Base-by-base conservation (phyloP, 345 rosid genomes). In the Gossypium mustelinum region DNA sequence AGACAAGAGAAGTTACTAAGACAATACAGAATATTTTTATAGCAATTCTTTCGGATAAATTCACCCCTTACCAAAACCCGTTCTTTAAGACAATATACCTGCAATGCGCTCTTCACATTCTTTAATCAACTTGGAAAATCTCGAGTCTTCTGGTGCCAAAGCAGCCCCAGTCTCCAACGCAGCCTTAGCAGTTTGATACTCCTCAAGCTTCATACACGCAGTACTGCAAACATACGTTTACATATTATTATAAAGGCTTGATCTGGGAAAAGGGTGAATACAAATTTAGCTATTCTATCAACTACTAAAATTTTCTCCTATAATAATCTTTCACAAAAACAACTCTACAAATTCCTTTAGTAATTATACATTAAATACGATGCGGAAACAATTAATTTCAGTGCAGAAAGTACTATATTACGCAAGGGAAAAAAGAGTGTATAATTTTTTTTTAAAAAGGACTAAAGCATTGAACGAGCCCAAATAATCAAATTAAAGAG, bases 121-220 rank as follows among this genome's bases (percentile, higher is more conserved):
- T 81, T 87, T 84, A 69, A 93, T 90, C 81, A 92, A 81, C 75
- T 86, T 86, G 59, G 81, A 76, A 72, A 96, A 93, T 82, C 92
- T 90, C 0, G 77, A 51, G 2, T 96, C 90, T 75, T 51, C 86
- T 0, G 91, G 92, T 4, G 86, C 86, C 10, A 87, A 73, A 68
- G 88, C 73, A 48, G 88, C 87, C 22, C 98, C 99, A 17, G 65
- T 72, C 85, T 92, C 94, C 62, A 90, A 78, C 8, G 97, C 95
- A 54, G 84, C 88, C 87, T 93, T 92, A 7, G 99, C 97, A 14
- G 94, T 90, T 39, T 83, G 67, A 86, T 87, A 93, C 61, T 96
- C 98, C 81, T 92, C 97, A 73, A 96, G 97, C 82, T 89, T 91
- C 83, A 92, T 82, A 80, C 97, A 96, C 0, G 98, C 97, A 80